Evolutionary conservation across 441 rosid genomes (phyloP).

Genomic region (Gossypium davidsonii): DNA sequence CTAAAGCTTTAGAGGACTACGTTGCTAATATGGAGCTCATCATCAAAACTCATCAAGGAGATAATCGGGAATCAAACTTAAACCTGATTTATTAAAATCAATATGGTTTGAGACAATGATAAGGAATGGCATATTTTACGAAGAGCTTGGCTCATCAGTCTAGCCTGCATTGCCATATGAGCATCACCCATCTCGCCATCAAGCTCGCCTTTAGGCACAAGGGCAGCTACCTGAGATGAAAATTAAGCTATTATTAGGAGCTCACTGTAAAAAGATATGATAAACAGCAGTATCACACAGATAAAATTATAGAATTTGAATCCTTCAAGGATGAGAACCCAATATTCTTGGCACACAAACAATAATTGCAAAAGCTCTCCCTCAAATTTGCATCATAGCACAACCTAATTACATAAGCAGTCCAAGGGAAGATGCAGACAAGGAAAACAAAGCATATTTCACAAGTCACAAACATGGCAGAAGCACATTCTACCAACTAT

Average conservation of each 20-base stretch:
- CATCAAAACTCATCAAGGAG: conserved; percentile 2
- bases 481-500: background rate
- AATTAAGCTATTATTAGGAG: background rate
- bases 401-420: background rate
- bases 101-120: conserved; percentile 68
- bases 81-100: conserved; percentile 91
- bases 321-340: background rate
- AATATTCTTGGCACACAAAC: conserved; percentile 11
- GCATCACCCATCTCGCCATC: conserved; percentile 99
- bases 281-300: background rate
- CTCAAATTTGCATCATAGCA: background rate
- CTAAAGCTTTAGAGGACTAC: background rate
- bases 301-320: background rate
- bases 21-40: background rate
- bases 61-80: conserved; percentile 1
- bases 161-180: conserved; percentile 99
- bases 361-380: background rate
- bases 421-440: background rate
- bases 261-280: background rate
- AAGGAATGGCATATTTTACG: conserved; percentile 93
- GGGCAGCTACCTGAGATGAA: conserved; percentile 78
- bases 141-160: conserved; percentile 97
- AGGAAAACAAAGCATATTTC: background rate
- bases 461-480: background rate
- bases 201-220: conserved; percentile 95